Evolutionary conservation across 495 filamentous ascomycete genomes (phyloP).

Genomic region (Xylaria cubensis): DNA sequence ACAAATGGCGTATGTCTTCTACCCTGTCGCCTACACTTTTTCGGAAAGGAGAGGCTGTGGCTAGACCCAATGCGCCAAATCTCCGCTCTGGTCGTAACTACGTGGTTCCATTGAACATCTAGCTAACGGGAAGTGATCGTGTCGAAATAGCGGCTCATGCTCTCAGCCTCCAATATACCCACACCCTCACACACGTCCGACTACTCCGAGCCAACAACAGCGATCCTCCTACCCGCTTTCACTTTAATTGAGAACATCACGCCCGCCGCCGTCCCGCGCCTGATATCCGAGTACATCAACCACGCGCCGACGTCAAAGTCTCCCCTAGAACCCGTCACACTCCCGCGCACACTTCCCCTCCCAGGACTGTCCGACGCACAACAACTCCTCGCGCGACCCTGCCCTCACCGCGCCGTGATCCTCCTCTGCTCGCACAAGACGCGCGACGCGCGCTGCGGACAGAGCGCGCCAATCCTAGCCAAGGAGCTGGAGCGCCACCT

Average conservation of each 20-base stretch:
- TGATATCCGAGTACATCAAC: constrained; percentile 77
- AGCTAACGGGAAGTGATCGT: constrained; percentile 16
- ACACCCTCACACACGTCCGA: constrained; percentile 66
- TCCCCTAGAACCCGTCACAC: constrained; percentile 58
- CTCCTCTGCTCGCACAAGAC: constrained; percentile 93
- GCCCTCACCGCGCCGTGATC: constrained; percentile 83
- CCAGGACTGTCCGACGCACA: constrained; percentile 57
- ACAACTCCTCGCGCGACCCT: constrained; percentile 70
- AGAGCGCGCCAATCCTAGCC: constrained; percentile 84
- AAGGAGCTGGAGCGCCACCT: constrained; percentile 91
- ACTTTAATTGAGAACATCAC: constrained; percentile 85
- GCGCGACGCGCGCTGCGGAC: constrained; percentile 92
- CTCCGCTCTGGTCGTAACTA: too few relatives aligned
- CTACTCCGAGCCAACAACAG: constrained; percentile 72
- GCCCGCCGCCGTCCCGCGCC: constrained; percentile 71
- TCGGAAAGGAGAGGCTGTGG: background rate
- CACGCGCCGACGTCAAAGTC: constrained; percentile 75
- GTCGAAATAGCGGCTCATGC: constrained; percentile 72
- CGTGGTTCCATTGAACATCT: background rate
- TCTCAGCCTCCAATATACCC: constrained; percentile 93
- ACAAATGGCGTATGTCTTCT: constrained; percentile 72
- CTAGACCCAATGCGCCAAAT: too few relatives aligned
- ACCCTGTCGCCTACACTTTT: background rate
- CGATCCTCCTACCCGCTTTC: constrained; percentile 89
- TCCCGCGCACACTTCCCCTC: constrained; percentile 57